phyloP scores from a whole-genome alignment of 148 eudicot genomes.

The Diospyros kaki region DNA sequence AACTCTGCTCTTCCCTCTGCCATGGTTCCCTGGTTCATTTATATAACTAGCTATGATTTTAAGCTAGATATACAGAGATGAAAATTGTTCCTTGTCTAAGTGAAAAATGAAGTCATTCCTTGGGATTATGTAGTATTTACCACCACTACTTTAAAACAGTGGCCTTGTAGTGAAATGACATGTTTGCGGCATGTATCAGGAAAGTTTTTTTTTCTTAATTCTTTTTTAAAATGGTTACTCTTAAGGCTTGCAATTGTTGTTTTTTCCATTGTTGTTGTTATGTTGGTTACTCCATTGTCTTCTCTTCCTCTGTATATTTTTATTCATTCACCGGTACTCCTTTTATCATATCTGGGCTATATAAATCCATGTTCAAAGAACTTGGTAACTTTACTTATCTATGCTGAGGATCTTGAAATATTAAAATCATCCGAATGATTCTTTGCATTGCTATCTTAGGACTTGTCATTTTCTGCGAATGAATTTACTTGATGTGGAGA shows the following conservation, averaged over 20 bases:
- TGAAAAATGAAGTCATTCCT: not conserved
- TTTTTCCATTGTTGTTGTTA: no score
- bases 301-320: no score
- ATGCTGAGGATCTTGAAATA: not conserved
- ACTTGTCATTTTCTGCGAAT: not conserved
- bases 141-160: not conserved
- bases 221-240: no score
- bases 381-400: not conserved
- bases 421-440: not conserved
- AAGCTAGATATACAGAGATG: not conserved
- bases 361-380: not conserved
- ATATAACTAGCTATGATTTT: not conserved
- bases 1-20: no score
- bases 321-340: no score
- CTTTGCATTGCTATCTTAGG: not conserved
- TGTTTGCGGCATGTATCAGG: not conserved
- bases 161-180: not conserved
- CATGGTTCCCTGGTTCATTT: not conserved
- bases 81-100: not conserved
- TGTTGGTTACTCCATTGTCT: no score
- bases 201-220: no score
- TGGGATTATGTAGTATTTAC: not conserved
- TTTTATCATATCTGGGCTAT: not conserved
- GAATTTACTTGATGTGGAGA: not conserved
- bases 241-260: no score